phyloP scores from a whole-genome alignment of 306 rosid genomes.

The Sechiopsis laciniata region DNA sequence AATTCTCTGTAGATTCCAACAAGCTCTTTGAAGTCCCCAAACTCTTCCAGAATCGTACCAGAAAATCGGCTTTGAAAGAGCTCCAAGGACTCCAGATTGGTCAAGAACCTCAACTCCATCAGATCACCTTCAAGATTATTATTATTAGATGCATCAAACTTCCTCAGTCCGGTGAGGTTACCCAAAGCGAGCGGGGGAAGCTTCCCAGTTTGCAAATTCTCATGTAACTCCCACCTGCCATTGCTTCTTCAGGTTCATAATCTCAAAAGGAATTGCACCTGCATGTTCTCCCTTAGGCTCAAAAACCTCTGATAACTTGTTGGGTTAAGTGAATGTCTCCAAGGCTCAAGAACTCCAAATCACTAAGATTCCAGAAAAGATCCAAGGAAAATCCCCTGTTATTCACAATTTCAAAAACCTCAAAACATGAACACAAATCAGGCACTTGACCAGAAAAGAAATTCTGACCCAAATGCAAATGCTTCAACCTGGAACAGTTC shows the following conservation, averaged over 20 bases:
- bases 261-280: conserved; percentile 62
- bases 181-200: conserved; percentile 42
- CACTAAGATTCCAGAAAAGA: conserved; percentile 72
- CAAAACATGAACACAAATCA: conserved; percentile 50
- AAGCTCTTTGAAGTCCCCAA: conserved; percentile 53
- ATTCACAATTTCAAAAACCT: conserved; percentile 39
- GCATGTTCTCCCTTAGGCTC: conserved; percentile 40
- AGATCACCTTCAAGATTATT: conserved; percentile 54
- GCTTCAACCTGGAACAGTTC: conserved; percentile 47
- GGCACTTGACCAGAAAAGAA: conserved; percentile 55
- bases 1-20: conserved; percentile 43
- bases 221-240: conserved; percentile 56
- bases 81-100: conserved; percentile 46
- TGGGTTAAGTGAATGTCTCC: conserved; percentile 49
- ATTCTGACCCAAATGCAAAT: conserved; percentile 60
- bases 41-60: conserved; percentile 56
- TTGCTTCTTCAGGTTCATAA: conserved; percentile 45
- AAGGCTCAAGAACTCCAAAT: conserved; percentile 51
- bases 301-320: conserved; percentile 41
- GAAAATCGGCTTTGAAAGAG: conserved; percentile 51
- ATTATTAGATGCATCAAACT: conserved; percentile 48
- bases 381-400: conserved; percentile 52
- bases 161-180: conserved; percentile 50
- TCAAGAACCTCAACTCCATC: conserved; percentile 50
- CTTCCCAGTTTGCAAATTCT: conserved; percentile 45